Evolutionary conservation across 345 rosid species (phyloP), one percentile per base, ranked within the genome.

Genomic region (Punica granatum): DNA sequence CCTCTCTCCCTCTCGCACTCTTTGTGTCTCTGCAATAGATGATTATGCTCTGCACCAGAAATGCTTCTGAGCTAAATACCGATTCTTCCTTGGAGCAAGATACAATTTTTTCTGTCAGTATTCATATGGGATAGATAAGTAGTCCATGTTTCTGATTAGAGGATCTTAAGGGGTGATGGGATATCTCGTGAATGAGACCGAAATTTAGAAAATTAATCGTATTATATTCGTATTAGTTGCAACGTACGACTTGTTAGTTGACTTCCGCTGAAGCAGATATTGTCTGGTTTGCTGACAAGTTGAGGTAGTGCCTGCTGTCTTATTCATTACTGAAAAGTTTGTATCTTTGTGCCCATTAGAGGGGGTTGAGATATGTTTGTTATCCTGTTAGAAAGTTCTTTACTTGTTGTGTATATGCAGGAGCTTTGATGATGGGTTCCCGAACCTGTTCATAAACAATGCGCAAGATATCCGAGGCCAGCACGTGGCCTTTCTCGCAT

Each of bases 341-440:
- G 41, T 37, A 4, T 37, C 41, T 11, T 4, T 37, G 5, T 37
- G 41, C 41, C 41, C 41, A 37, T 4, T 37, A 4, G 41, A 37
- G 5, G 66, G 19, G 37, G 7, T 31, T 35, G 12, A n/a, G 28
- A 35, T 25, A 28, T 33, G 28, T 67, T n/a, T n/a, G 32, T 36
- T 68, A 31, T 34, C 21, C 19, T 58, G 67, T 26, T 39, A 39
- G 53, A 19, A 34, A 42, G 19, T 43, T 64, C 2, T 43, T 36
- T 26, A 64, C 7, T 34, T 53, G 3, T n/a, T 21, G 41, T 65
- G 31, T 28, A 26, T 70, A 46, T 79, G 31, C 88, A 92, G 98
- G 99, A 94, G 77, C 67, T 94, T 94, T 74, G 95, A 80, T 68
- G 98, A 94, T 77, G 99, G 99, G 44, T 94, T 90, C 72, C 99